Conservation (phyloP, 2,329 filamentous ascomycete species). For the Alternaria longipes region DNA sequence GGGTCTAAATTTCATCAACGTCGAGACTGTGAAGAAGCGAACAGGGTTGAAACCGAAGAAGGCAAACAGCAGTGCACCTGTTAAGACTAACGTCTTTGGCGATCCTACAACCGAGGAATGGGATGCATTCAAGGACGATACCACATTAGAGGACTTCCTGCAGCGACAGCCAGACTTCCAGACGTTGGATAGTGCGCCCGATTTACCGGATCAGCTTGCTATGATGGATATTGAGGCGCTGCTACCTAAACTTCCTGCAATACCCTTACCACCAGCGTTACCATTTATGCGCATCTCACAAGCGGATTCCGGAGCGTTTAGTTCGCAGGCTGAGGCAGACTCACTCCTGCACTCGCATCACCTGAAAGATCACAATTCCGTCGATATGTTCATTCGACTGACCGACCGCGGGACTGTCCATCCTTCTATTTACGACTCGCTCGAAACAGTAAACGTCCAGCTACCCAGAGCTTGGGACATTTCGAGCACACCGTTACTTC, state of each 20-base stretch:
- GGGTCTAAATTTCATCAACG: constrained; percentile 65
- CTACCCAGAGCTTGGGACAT: constrained; percentile 56
- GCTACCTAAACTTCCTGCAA: constrained; percentile 51
- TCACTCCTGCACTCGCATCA: constrained; percentile 55
- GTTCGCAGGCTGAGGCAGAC: constrained; percentile 53
- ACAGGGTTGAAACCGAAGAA: constrained; percentile 40
- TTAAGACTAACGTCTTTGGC: constrained; percentile 29
- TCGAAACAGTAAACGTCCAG: constrained; percentile 75
- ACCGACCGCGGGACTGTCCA: constrained; percentile 76
- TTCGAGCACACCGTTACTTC: constrained; percentile 62
- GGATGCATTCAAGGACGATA: constrained; percentile 47
- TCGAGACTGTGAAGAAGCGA: constrained; percentile 54
- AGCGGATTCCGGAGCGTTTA: constrained; percentile 49
- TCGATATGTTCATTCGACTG: constrained; percentile 81
- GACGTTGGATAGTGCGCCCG: constrained; percentile 47
- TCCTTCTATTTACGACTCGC: constrained; percentile 85
- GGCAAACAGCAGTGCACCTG: constrained; percentile 17
- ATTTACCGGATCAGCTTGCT: constrained; percentile 51
- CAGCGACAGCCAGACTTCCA: constrained; percentile 48
- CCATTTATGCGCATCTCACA: constrained; percentile 45
- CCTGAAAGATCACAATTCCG: constrained; percentile 73
- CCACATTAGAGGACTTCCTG: constrained; percentile 52
- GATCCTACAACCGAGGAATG: constrained; percentile 43
- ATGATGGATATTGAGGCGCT: constrained; percentile 53
- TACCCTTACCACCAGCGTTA: constrained; percentile 46